Evolutionary conservation across 768 basidiomycete genomes (phyloP), one percentile per base, ranked within the genome.

Genomic region (Rhizopogon rudus): DNA sequence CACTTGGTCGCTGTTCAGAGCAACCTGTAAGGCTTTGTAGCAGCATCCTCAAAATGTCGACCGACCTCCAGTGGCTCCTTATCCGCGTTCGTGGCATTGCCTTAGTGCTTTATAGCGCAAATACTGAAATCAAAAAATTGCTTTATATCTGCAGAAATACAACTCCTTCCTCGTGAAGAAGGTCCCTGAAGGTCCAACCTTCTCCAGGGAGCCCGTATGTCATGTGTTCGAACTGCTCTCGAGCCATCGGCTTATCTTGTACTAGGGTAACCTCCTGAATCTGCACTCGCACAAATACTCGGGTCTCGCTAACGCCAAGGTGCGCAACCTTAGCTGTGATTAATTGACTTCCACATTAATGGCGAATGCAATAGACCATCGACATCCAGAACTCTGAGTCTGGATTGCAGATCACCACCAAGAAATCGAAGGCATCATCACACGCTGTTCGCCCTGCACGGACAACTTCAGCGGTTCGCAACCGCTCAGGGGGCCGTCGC

Each of bases 1-100:
- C 68, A 61, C 1, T 58, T 12, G 59, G 50, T 61, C 67, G 46
- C 53, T 56, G 56, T 58, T 52, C 25, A 25, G 57, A 40, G 52
- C 54, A 53, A 55, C 44, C 41, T 48, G 43, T 35, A 53, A 49
- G 48, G 35, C 14, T 49, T 25, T 25, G 1, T 16, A 49, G 48
- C 48, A 49, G 48, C 35, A 49, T 49, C 48, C 54, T 57, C 76
- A 83, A 74, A 69, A 93, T 93, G 91, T 91, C 91, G 66, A 69
- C 76, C 78, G 92, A 95, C 72, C 90, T 96, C 73, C 82, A 94
- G 77, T 96, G 93, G 93, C 86, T 93, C 71, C 87, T 96, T 59
- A 74, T 91, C 71, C 90, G 90, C 68, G 90, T 91, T 67, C 68
- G 87, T 83, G 44, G 51, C 9, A 35, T 40, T 3, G n/a, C 56